These are phyloP conservation scores for Dipodascus albidus DNA, from an alignment of 805 yeast species.

Conservation along the genomic window DNA sequence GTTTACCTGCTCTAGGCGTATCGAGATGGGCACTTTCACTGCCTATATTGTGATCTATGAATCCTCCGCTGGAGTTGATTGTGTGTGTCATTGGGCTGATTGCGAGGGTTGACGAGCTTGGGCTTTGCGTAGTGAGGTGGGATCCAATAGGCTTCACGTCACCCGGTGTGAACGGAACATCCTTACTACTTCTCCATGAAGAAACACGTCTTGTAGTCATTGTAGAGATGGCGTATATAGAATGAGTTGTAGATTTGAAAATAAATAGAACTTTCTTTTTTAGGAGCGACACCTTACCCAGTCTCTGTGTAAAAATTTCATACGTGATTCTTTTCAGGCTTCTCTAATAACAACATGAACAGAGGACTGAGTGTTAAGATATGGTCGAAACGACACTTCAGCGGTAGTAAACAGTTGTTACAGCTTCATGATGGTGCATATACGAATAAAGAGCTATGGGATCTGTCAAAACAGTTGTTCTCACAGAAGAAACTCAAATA, in stretches of 20 bases:
- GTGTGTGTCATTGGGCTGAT: slow-evolving; percentile 1
- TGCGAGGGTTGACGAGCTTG: slow-evolving; percentile 2
- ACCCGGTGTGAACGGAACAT: not conserved
- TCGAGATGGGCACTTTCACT: not conserved
- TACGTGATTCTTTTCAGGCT: not conserved
- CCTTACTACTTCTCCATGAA: not conserved
- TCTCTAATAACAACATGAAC: not conserved
- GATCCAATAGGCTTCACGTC: not conserved
- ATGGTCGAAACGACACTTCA: not conserved
- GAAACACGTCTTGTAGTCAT: not conserved
- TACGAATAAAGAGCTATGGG: not conserved
- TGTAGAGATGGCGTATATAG: not conserved
- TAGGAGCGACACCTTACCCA: not conserved
- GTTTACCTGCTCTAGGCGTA: not conserved
- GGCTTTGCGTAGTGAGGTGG: not conserved
- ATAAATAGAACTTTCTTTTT: too few relatives aligned
- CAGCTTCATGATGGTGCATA: not conserved
- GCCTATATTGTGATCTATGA: not conserved
- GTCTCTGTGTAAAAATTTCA: not conserved
- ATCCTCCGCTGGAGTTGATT: not conserved
- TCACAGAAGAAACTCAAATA: not conserved
- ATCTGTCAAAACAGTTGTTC: not conserved
- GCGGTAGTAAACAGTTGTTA: not conserved
- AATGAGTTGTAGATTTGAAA: not conserved
- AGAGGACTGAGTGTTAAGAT: not conserved